Base-by-base conservation (phyloP, 441 rosid species). In the Jatropha multifida region DNA sequence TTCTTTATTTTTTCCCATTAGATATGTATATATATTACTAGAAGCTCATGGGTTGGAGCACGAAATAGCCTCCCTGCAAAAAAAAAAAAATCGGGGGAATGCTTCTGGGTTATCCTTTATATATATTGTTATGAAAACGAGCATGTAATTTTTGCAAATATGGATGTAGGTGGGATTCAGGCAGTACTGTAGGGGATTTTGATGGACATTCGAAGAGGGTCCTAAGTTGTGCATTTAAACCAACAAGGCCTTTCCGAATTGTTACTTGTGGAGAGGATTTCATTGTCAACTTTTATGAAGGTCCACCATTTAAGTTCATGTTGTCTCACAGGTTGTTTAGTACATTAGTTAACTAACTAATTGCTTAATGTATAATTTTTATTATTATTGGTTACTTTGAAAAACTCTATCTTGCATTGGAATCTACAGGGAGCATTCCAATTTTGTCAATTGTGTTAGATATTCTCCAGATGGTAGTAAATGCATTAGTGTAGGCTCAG, bases 201-300 rank as follows among this genome's bases (percentile, higher is more conserved):
- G 99, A 93, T 83, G 99, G 98, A 40, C 99, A 93, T 76, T 95
- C 98, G 6, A 89, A 90, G 81, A 81, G 95, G 54, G 98, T 95
- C 78, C 80, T 95, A 68, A 92, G 95, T 77, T 95, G 99, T 74
- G 92, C 93, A 18, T 87, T 93, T 83, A 95, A 95, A 80, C 97
- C 96, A 14, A 89, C 95, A 0, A 86, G 98, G 68, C 98, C 98
- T 3, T 93, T 92, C 77, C 94, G 98, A 46, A 95, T 95, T 52
- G 98, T 83, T 32, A 95, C 98, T 0, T 92, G 99, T 78, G 99
- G 99, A 38, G 99, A 95, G 80, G 98, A 95, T 85, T 95, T 89
- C 69, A 78, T 92, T 85, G 92, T 92, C 69, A 95, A 95, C 79
- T 93, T 90, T 79, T 95, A 93, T 72, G 99, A 95, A 85, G 99